These are phyloP conservation scores for Dianthus caryophyllus DNA, from an alignment of 148 eudicot genomes.

Conservation along the genomic window DNA sequence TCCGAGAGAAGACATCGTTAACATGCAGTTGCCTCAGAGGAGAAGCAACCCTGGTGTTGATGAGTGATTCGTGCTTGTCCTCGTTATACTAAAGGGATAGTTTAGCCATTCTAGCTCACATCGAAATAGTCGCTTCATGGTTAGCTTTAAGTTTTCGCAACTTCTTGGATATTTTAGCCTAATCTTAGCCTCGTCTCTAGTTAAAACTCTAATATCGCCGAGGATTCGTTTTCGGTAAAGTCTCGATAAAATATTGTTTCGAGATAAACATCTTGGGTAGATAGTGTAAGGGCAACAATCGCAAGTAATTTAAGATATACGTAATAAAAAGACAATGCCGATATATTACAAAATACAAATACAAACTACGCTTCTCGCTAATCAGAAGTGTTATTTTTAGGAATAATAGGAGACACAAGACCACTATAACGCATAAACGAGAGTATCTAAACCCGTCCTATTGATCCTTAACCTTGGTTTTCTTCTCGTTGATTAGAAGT, in stretches of 20 bases:
- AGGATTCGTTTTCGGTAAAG: neutral
- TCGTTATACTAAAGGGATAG: neutral
- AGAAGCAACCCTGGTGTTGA: conserved; percentile 29
- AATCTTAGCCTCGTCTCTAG: neutral
- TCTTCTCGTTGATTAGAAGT: neutral
- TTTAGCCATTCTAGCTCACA: neutral
- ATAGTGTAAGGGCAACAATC: no score
- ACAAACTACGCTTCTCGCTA: neutral
- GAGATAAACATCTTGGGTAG: no score
- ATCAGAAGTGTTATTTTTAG: neutral
- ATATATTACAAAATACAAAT: neutral
- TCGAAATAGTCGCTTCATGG: neutral
- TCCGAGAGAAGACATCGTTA: conserved; percentile 78
- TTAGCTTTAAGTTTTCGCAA: neutral
- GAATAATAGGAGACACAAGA: no score
- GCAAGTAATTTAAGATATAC: neutral
- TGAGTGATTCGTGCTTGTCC: conserved; percentile 8
- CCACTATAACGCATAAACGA: no score
- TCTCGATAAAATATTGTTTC: neutral
- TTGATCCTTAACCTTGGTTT: no score
- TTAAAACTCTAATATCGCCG: neutral
- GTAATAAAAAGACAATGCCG: neutral
- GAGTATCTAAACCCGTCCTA: no score
- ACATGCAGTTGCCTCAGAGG: conserved; percentile 83
- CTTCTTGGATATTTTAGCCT: conserved; percentile 5